These are phyloP conservation scores for Aspergillus hancockii DNA, from an alignment of 495 filamentous ascomycete species.

Conservation along the genomic window DNA sequence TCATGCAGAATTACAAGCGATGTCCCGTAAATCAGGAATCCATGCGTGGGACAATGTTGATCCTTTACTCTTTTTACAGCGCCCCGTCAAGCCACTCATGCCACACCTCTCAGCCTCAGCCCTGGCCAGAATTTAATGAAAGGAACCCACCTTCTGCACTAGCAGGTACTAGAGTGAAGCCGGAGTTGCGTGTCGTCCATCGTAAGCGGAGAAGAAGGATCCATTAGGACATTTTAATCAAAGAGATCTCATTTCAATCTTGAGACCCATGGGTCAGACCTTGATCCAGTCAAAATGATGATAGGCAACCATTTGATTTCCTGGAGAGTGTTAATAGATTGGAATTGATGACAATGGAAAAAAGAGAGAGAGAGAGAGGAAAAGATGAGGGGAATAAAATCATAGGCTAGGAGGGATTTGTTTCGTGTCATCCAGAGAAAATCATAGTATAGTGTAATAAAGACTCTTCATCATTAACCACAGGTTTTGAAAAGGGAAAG, in stretches of 20 bases:
- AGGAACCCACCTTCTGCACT: constrained; percentile 2
- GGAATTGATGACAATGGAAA: not conserved
- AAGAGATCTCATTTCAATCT: constrained; percentile 3
- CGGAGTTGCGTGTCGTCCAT: constrained; percentile 10
- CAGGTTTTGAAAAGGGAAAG: not conserved
- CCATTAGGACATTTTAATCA: constrained; percentile 1
- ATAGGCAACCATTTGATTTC: not conserved
- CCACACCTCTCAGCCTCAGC: not conserved
- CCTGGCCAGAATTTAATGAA: constrained; percentile 2
- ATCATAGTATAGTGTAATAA: not conserved
- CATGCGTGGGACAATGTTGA: not conserved
- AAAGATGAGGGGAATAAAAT: too few relatives aligned
- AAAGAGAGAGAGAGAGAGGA: not conserved
- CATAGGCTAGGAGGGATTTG: not conserved
- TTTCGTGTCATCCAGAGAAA: not conserved
- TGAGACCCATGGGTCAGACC: not conserved
- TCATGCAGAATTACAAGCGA: not conserved
- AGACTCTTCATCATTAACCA: not conserved
- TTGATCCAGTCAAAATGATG: not conserved
- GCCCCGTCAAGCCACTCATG: constrained; percentile 1
- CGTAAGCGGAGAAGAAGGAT: constrained; percentile 9
- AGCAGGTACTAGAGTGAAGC: not conserved
- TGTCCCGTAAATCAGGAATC: not conserved
- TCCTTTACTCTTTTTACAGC: not conserved
- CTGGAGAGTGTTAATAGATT: not conserved